These are phyloP conservation scores for Botryosphaeria dothidea DNA, from an alignment of 2,329 filamentous ascomycete genomes.

Conservation along the genomic window DNA sequence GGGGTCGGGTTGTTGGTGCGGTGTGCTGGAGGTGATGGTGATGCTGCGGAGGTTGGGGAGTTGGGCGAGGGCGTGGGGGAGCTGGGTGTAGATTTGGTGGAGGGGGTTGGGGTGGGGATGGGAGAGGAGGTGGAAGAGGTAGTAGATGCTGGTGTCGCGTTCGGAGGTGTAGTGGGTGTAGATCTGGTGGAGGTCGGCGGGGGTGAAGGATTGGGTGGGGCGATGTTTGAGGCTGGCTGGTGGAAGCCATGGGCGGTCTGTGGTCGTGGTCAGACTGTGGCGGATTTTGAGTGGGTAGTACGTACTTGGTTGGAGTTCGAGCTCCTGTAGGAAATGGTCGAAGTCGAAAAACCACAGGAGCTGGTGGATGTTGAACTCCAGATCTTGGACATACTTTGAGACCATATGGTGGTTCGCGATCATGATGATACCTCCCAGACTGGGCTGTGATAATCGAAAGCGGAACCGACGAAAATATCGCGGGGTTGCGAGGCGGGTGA, in stretches of 20 bases:
- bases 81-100: neutral
- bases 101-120: neutral
- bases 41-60: neutral
- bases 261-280: neutral
- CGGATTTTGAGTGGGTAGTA: neutral
- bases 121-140: neutral
- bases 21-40: neutral
- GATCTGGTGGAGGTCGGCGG: neutral
- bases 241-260: neutral
- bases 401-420: neutral
- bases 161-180: neutral
- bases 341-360: conserved; percentile 8
- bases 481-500: neutral
- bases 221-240: neutral
- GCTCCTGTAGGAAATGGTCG: neutral
- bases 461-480: neutral
- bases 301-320: neutral
- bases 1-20: too few species aligned
- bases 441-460: neutral
- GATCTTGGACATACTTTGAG: neutral
- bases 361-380: conserved; percentile 3
- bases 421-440: neutral
- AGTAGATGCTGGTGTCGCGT: neutral
- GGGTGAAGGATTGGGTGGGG: neutral
- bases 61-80: neutral